These are phyloP conservation scores for Fusarium tjaetaba DNA, from an alignment of 2,329 filamentous ascomycete genomes.

Conservation along the genomic window DNA sequence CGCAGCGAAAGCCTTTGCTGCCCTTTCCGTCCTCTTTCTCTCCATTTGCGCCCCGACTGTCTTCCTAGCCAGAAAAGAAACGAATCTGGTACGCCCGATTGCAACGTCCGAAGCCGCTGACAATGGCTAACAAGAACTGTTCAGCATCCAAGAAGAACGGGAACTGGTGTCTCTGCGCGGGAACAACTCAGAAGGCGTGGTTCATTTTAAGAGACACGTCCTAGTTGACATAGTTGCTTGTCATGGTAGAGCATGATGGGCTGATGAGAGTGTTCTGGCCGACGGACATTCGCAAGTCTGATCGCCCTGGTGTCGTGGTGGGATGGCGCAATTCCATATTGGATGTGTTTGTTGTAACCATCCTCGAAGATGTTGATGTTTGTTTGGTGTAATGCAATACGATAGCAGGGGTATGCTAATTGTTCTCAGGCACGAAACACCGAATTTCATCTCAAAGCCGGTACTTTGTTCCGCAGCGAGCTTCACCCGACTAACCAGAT, in stretches of 20 bases:
- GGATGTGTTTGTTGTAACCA: conserved; percentile 89
- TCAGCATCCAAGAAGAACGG: conserved; percentile 83
- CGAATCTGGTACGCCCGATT: conserved; percentile 72
- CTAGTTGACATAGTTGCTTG: conserved; percentile 49
- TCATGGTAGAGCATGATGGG: conserved; percentile 81
- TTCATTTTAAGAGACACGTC: conserved; percentile 75
- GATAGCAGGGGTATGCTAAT: conserved; percentile 38
- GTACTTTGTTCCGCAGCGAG: conserved; percentile 84
- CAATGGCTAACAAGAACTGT: conserved; percentile 29
- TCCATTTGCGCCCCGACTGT: conserved; percentile 85
- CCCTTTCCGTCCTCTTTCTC: conserved; percentile 86
- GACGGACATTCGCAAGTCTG: conserved; percentile 78
- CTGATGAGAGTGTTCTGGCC: conserved; percentile 99
- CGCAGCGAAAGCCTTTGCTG: conserved; percentile 83
- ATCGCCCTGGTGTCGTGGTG: conserved; percentile 84
- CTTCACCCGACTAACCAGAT: conserved; percentile 83
- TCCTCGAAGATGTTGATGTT: conserved; percentile 92
- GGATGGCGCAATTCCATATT: conserved; percentile 94
- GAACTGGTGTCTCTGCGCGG: conserved; percentile 87
- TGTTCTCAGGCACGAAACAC: conserved; percentile 74
- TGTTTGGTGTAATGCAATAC: conserved; percentile 43
- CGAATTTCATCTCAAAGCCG: conserved; percentile 85
- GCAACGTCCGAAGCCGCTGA: conserved; percentile 29
- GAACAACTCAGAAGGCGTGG: conserved; percentile 94
- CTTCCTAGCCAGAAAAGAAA: conserved; percentile 82